Conservation (phyloP, 805 yeast species). For the Candida anglica region DNA sequence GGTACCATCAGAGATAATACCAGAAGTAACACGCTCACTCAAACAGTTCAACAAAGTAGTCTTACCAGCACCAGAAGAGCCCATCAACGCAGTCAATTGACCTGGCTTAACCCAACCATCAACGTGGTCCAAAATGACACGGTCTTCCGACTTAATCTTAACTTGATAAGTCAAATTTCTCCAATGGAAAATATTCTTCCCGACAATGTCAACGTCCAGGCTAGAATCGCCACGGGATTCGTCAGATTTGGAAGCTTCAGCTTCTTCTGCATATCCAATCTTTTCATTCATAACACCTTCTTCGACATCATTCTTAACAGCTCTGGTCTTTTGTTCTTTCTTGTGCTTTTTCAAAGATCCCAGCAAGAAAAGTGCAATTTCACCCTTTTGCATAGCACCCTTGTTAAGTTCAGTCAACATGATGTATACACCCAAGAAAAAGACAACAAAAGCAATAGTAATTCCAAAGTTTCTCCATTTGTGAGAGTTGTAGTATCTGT, state of each 20-base stretch:
- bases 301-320: slow-evolving; percentile 16
- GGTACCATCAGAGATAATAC: slow-evolving; percentile 65
- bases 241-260: slow-evolving; percentile 17
- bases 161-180: slow-evolving; percentile 34
- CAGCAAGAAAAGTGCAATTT: slow-evolving; percentile 25
- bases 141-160: slow-evolving; percentile 31
- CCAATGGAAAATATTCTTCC: slow-evolving; percentile 32
- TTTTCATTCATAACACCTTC: slow-evolving; percentile 19
- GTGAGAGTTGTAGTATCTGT: slow-evolving; percentile 50
- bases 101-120: slow-evolving; percentile 78
- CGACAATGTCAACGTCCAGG: slow-evolving; percentile 6
- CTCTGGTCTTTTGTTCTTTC: slow-evolving; percentile 13
- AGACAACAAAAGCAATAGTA: slow-evolving; percentile 46
- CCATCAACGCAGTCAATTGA: slow-evolving; percentile 78
- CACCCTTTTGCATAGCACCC: slow-evolving; percentile 45
- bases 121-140: slow-evolving; percentile 36
- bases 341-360: slow-evolving; percentile 28
- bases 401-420: slow-evolving; percentile 33
- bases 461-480: slow-evolving; percentile 83
- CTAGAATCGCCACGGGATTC: slow-evolving; percentile 7
- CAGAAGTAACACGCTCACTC: slow-evolving; percentile 66
- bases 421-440: slow-evolving; percentile 34
- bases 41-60: slow-evolving; percentile 72
- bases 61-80: slow-evolving; percentile 86
- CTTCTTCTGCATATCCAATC: slow-evolving; percentile 20